A percentile compares a stretch with the other conserved stretches of the same genome.
These are phyloP conservation scores for Seminavis robusta DNA, from an alignment of 108 stramenopile species.

Conservation along the genomic window DNA sequence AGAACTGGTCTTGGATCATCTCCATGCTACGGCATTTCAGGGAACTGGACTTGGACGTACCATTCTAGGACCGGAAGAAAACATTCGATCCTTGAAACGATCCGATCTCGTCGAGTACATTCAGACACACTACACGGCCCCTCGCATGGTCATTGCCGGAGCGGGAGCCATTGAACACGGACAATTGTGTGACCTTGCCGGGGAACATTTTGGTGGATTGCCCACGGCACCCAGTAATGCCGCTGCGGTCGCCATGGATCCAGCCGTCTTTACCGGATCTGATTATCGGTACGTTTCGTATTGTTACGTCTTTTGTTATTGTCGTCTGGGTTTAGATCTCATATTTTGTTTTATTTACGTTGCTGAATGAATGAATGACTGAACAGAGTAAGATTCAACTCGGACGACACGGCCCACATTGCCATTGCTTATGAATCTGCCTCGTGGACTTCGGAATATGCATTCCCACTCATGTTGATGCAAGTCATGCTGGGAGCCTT, in stretches of 20 bases:
- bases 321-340: background rate
- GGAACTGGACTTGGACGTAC: constrained; percentile 95
- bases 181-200: constrained; percentile 83
- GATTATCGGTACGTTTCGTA: constrained; percentile 76
- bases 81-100: constrained; percentile 83
- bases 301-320: background rate
- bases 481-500: constrained; percentile 96
- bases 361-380: background rate
- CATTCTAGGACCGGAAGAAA: constrained; percentile 94
- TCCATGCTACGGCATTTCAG: constrained; percentile 97
- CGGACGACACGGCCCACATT: constrained; percentile 90
- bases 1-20: constrained; percentile 96
- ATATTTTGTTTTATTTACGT: background rate
- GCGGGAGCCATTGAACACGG: constrained; percentile 96
- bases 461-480: constrained; percentile 98
- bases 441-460: constrained; percentile 96
- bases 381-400: constrained; percentile 77
- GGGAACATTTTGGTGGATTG: constrained; percentile 88
- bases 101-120: constrained; percentile 89
- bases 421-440: constrained; percentile 97
- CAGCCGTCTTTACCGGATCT: constrained; percentile 92
- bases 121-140: constrained; percentile 98
- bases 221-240: constrained; percentile 50
- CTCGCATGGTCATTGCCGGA: constrained; percentile 96
- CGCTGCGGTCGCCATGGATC: constrained; percentile 84